Evolutionary conservation across 176 grass and related monocot genomes (phyloP).

Genomic region (Calamus simplicifolius): DNA sequence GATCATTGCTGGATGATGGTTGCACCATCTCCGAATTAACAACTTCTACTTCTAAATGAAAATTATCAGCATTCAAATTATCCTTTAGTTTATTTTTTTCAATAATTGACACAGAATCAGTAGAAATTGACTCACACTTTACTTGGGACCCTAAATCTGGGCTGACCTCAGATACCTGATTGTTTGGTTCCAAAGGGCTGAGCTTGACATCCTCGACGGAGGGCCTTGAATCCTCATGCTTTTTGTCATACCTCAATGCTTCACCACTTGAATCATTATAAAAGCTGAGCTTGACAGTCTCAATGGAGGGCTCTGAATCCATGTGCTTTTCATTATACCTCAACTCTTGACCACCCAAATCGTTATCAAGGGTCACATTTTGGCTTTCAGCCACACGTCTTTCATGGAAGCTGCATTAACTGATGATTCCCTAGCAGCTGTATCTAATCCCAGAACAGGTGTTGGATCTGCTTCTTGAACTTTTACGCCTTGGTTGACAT

Average conservation of each 20-base stretch:
- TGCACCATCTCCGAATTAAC: constrained; percentile 83
- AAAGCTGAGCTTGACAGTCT: constrained; percentile 7
- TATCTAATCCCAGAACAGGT: background rate
- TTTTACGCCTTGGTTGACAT: constrained; percentile 21
- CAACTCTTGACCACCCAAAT: no score
- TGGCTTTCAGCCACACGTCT: constrained; percentile 2
- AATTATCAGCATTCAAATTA: constrained; percentile 99
- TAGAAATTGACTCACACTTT: constrained; percentile 95
- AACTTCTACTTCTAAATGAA: constrained; percentile 98
- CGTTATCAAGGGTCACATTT: background rate
- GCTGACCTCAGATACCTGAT: constrained; percentile 96
- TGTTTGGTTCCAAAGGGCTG: constrained; percentile 30
- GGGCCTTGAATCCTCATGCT: constrained; percentile 2
- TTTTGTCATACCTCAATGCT: background rate
- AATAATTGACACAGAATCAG: constrained; percentile 76
- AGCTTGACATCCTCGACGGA: constrained; percentile 7
- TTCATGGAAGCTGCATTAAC: background rate
- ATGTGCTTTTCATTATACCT: background rate
- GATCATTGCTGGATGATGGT: constrained; percentile 64
- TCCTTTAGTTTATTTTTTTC: constrained; percentile 86
- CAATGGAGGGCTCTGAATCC: constrained; percentile 6
- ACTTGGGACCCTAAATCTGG: constrained; percentile 85
- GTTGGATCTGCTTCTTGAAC: constrained; percentile 10
- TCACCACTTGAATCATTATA: no score
- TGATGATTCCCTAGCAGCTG: constrained; percentile 8